phyloP scores from a whole-genome alignment of 768 basidiomycete genomes.

The Trametes coccinea region DNA sequence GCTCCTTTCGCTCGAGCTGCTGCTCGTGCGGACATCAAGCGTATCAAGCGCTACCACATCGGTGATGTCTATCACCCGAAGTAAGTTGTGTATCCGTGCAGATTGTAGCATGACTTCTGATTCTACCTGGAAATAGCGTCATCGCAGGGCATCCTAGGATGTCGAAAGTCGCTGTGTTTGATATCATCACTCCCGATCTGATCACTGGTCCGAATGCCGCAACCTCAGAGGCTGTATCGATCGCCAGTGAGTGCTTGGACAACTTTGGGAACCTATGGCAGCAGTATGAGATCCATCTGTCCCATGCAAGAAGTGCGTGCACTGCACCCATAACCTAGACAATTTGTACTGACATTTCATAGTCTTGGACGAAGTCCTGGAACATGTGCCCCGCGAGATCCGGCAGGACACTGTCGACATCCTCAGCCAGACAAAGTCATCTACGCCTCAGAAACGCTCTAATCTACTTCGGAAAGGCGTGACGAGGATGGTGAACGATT shows the following conservation, averaged over 20 bases:
- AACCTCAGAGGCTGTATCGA: slow-evolving; percentile 70
- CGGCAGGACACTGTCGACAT: slow-evolving; percentile 62
- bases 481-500: slow-evolving; percentile 65
- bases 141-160: slow-evolving; percentile 73
- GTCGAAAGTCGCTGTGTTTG: slow-evolving; percentile 75
- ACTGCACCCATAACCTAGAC: neutral
- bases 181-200: slow-evolving; percentile 80
- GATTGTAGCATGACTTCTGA: neutral
- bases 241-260: slow-evolving; percentile 66
- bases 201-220: slow-evolving; percentile 64
- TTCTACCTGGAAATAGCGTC: slow-evolving; percentile 38
- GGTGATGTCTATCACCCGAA: slow-evolving; percentile 69
- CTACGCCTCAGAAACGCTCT: slow-evolving; percentile 66
- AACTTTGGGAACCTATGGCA: slow-evolving; percentile 69
- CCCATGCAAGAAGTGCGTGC: slow-evolving; percentile 69
- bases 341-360: neutral
- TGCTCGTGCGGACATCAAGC: slow-evolving; percentile 58
- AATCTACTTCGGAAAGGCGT: slow-evolving; percentile 70
- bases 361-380: slow-evolving; percentile 71
- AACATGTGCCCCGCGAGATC: slow-evolving; percentile 57
- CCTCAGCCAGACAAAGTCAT: slow-evolving; percentile 64
- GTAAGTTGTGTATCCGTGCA: slow-evolving; percentile 36
- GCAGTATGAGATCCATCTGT: slow-evolving; percentile 75
- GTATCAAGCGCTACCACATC: slow-evolving; percentile 86
- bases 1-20: slow-evolving; percentile 82